Base-by-base conservation (phyloP, 2,329 filamentous ascomycete species). In the Fusarium chuoi region DNA sequence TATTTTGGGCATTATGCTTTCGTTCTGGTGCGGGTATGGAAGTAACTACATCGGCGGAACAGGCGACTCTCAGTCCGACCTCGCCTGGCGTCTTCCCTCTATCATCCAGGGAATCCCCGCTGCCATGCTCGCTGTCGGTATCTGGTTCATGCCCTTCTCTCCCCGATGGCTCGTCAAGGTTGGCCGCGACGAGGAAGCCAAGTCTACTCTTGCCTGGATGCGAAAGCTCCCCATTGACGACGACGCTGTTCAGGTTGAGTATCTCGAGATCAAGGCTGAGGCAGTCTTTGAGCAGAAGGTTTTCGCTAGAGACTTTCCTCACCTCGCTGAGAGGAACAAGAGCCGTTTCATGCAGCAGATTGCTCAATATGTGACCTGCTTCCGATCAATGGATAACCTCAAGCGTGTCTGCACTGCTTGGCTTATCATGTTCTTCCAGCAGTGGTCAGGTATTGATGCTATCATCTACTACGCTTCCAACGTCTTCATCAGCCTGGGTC, bases 241-340 rank as follows among this genome's bases (percentile, higher is more conserved):
- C 76, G 90, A 93, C 55, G 86, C 93, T 0, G 87, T 96, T 39
- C 89, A 93, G 73, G 85, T 94, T 6, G 93, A 96, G 78, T 94
- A 92, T 78, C 87, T 94, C n/a, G 93, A 96, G 80, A 95, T 96
- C 83, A 94, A 94, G 81, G 92, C 93, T 0, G 92, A 94, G 80
- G 90, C 89, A 0, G 81, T 93, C 35, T 96, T 96, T 75, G 93
- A 96, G 81, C 93, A 94, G 82, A 88, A 90, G 39, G 90, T 89
- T 2, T 86, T 92, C 15, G 88, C 89, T 0, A 90, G 92, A 70
- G 86, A 91, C 30, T 87, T 87, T 63, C 86, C 86, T 4, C 82
- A 84, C 17, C 67, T 74, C 12, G 83, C 82, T 22, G 82, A 82
- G 65, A 80, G 84, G 63, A 79, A 82, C 62, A 81, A 82, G 41